Conservation (phyloP, 768 basidiomycete genomes). For the Leccinum longicurvipes region DNA sequence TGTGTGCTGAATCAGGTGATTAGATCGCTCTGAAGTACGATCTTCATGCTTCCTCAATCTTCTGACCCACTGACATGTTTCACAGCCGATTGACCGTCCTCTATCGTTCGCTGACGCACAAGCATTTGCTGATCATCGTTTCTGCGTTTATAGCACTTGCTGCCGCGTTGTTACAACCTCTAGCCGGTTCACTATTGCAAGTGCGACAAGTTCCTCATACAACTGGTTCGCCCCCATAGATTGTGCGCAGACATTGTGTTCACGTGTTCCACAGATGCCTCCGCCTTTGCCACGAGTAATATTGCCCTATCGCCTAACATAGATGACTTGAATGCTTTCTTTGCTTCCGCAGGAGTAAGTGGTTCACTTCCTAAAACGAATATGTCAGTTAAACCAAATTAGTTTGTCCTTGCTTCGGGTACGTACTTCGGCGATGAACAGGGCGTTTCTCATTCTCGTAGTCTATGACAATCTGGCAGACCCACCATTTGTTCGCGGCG, state of each 20-base stretch:
- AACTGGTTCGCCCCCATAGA: constrained; percentile 3
- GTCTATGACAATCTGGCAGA: constrained; percentile 43
- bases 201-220: constrained; percentile 19
- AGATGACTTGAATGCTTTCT: constrained; percentile 46
- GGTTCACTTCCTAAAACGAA: not conserved
- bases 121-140: constrained; percentile 51
- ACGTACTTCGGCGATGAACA: not conserved
- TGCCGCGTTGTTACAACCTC: constrained; percentile 52
- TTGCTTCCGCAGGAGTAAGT: constrained; percentile 57
- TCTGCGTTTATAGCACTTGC: constrained; percentile 48
- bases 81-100: constrained; percentile 42
- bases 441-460: constrained; percentile 3
- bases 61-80: constrained; percentile 3
- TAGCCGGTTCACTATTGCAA: constrained; percentile 43
- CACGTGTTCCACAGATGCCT: constrained; percentile 27
- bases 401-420: constrained; percentile 32
- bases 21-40: constrained; percentile 46
- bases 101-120: constrained; percentile 46
- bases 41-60: not conserved
- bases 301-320: constrained; percentile 47
- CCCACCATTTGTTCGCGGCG: constrained; percentile 52
- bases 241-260: constrained; percentile 9
- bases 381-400: constrained; percentile 24
- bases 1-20: not conserved
- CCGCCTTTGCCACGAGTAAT: constrained; percentile 39